Conservation (phyloP, 495 filamentous ascomycete genomes). For the Xylaria cubensis region DNA sequence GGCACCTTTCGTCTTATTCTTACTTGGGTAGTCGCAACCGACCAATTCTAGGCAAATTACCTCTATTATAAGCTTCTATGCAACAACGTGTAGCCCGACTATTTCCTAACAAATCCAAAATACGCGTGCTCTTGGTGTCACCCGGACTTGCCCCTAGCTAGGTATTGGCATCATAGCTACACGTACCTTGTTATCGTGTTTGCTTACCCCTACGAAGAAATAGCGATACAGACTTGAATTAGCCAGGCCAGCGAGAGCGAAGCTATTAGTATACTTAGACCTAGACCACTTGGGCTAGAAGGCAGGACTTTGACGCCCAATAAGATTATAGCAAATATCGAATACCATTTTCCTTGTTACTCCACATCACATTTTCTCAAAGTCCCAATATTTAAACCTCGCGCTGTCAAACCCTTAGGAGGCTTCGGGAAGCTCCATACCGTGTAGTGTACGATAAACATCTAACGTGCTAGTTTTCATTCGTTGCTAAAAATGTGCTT, state of each 20-base stretch:
- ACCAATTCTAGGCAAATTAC: not conserved
- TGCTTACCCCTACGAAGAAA: too few relatives aligned
- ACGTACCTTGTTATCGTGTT: too few relatives aligned
- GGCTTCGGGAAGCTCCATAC: slow-evolving; percentile 20
- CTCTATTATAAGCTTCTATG: not conserved
- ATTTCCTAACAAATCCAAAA: not conserved
- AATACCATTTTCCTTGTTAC: too few relatives aligned
- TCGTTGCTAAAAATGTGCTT: not conserved
- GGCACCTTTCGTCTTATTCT: not conserved
- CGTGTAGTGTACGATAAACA: not conserved
- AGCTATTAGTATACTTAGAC: too few relatives aligned
- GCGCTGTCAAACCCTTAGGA: slow-evolving; percentile 4
- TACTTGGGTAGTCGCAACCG: not conserved
- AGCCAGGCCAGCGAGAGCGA: too few relatives aligned
- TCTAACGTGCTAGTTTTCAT: not conserved
- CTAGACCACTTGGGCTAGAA: too few relatives aligned
- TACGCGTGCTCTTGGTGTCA: not conserved
- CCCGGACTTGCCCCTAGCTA: too few relatives aligned
- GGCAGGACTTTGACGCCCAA: too few relatives aligned
- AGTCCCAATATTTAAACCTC: slow-evolving; percentile 12
- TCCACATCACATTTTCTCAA: not conserved
- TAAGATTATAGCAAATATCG: too few relatives aligned
- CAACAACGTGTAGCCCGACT: not conserved
- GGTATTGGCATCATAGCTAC: too few relatives aligned
- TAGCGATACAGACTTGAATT: too few relatives aligned